Base-by-base conservation (phyloP, 129 eudicot genomes). In the Scalesia atractyloides region DNA sequence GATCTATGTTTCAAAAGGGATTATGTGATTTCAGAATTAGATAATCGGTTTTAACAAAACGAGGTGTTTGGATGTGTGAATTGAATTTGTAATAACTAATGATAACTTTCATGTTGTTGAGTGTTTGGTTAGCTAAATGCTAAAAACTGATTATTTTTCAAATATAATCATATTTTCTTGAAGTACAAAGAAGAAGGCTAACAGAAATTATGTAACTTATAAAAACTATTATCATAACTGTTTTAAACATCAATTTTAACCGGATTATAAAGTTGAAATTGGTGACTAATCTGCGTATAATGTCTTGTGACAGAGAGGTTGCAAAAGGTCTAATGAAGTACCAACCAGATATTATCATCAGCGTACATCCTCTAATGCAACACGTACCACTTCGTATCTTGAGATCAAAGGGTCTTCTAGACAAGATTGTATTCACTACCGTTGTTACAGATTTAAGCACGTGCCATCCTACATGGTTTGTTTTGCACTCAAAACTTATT, bases 301-400 rank as follows among this genome's bases (percentile, higher is more conserved):
- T 66, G 46, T 24, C 54, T 51, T 82, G 61, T 78, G 51, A 41
- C 89, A 94, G 99, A 74, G 96, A 94, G 84, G 97, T 94, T 62
- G 93, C 96, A 30, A 88, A 83, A 81, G 99, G 97, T 68, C 80
- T 94, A 85, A 88, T 94, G 92, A 90, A 94, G 81, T 94, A 94
- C 86, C 83, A 78, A 69, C 97, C 99, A 61, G 99, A 94, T 85
- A 88, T 94, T 22, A 94, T 94, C 74, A 90, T 94, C 79, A 94
- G 97, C 44, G 99, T 94, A 67, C 99, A 94, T 84, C 99, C 99
- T 64, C 72, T 94, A 63, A 94, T 94, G 99, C 99, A 94, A 78
- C 99, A 94, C 76, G 99, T 94, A 49, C 97, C 99, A 9, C 99
- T 94, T 66, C 97, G 97, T 53, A 73, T 94, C 68, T 84, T 94